Conservation (phyloP, 352 stramenopile species). For the Globisporangium cederbergense region DNA sequence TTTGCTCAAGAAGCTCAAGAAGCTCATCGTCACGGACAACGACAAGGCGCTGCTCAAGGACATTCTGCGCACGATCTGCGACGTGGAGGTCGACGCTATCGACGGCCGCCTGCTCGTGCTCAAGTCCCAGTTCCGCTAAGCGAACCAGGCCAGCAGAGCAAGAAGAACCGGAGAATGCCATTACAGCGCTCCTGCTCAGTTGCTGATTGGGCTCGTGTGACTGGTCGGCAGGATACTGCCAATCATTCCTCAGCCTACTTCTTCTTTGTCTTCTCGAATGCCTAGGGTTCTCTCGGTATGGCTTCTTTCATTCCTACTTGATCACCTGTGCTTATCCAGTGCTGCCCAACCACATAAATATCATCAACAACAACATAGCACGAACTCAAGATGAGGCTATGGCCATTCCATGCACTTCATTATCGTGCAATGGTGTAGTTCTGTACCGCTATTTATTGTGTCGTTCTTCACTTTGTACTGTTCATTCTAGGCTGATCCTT, state of each 20-base stretch:
- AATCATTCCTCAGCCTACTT: not conserved
- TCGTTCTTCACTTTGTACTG: not conserved
- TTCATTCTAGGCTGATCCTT: not conserved
- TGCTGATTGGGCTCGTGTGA: not conserved
- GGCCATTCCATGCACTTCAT: not conserved
- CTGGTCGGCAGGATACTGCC: not conserved
- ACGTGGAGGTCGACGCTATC: conserved; percentile 83
- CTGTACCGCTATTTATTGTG: not conserved
- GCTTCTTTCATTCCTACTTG: not conserved
- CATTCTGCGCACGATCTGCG: conserved; percentile 84
- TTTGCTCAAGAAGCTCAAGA: conserved; percentile 78
- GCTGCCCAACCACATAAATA: not conserved
- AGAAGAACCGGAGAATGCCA: not conserved
- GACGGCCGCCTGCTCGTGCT: conserved; percentile 79
- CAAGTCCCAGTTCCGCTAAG: conserved; percentile 85
- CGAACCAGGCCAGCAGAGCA: too few relatives aligned
- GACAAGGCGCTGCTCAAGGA: conserved; percentile 84
- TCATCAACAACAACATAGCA: not conserved
- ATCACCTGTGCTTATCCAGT: not conserved
- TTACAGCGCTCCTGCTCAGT: not conserved
- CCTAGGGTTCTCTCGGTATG: not conserved
- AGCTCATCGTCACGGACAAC: conserved; percentile 75
- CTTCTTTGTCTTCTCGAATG: not conserved
- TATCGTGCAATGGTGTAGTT: not conserved
- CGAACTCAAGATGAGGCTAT: not conserved